Percentiles rank a stretch among this genome's conserved stretches.
Conservation (phyloP, 1,139 yeast genomes). For the Zygoascus sp. region DNA sequence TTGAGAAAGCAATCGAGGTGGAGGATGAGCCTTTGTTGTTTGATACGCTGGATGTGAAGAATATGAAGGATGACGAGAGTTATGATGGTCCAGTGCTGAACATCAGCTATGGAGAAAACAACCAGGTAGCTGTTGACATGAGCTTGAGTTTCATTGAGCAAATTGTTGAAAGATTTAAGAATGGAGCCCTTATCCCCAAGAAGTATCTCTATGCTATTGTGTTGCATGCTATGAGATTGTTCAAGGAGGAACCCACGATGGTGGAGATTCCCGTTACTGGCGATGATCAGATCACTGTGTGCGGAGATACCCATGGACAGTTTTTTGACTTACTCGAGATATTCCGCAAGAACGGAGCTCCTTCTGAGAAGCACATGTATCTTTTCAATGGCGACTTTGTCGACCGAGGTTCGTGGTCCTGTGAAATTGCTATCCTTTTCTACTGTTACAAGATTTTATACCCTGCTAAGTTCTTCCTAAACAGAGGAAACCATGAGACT, state of each 20-base stretch:
- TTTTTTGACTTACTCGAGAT: constrained; percentile 82
- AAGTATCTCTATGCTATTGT: constrained; percentile 81
- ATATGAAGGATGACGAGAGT: constrained; percentile 48
- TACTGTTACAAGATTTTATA: constrained; percentile 73
- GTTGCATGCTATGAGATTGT: constrained; percentile 62
- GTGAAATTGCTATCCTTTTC: constrained; percentile 84
- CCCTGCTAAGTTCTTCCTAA: constrained; percentile 70
- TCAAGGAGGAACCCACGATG: constrained; percentile 65
- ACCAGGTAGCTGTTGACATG: constrained; percentile 28
- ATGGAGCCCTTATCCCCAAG: constrained; percentile 71
- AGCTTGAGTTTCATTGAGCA: constrained; percentile 54
- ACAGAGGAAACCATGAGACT: constrained; percentile 96
- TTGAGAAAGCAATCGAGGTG: constrained; percentile 81
- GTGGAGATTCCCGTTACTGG: constrained; percentile 58
- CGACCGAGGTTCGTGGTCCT: constrained; percentile 97
- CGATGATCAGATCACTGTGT: constrained; percentile 58
- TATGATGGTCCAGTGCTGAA: constrained; percentile 64
- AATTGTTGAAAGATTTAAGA: constrained; percentile 65
- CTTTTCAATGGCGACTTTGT: constrained; percentile 96
- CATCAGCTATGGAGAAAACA: constrained; percentile 36
- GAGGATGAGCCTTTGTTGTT: constrained; percentile 48
- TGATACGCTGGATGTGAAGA: constrained; percentile 43
- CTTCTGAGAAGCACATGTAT: constrained; percentile 61
- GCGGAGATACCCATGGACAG: constrained; percentile 99
- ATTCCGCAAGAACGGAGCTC: constrained; percentile 69